Evolutionary conservation across 768 basidiomycete genomes (phyloP).

Genomic region (Hygrophorus russula): DNA sequence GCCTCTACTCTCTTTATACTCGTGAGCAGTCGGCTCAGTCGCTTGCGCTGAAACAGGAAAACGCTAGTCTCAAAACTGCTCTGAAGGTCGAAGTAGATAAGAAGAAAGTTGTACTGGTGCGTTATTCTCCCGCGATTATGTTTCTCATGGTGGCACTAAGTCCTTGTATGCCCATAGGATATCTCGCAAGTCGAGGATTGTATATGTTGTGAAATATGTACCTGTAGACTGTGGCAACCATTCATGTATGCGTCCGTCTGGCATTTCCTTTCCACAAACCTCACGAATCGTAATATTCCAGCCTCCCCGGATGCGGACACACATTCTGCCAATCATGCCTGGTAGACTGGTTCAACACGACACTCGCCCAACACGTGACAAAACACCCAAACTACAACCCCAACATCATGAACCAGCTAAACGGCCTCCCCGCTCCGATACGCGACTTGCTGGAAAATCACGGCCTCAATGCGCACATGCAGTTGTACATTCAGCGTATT

Average conservation of each 20-base stretch:
- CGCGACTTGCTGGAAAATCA: too few relatives aligned
- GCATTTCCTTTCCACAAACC: not conserved
- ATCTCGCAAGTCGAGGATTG: constrained; percentile 37
- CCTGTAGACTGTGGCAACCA: constrained; percentile 51
- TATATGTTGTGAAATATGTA: constrained; percentile 56
- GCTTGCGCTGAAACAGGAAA: not conserved
- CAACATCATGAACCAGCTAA: constrained; percentile 3
- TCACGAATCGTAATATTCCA: constrained; percentile 13
- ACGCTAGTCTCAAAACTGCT: not conserved
- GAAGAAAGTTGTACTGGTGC: not conserved
- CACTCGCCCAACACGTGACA: constrained; percentile 36
- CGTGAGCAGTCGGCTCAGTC: not conserved
- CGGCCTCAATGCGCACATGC: too few relatives aligned
- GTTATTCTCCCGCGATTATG: not conserved
- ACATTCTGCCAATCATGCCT: constrained; percentile 57
- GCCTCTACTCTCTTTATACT: constrained; percentile 5
- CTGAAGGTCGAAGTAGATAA: not conserved
- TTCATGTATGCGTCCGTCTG: constrained; percentile 36
- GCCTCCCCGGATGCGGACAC: constrained; percentile 59
- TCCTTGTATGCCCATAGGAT: constrained; percentile 22
- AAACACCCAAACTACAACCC: constrained; percentile 33
- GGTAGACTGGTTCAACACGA: constrained; percentile 40
- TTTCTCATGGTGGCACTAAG: not conserved
- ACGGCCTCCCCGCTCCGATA: constrained; percentile 8
- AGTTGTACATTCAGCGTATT: too few relatives aligned